These are phyloP conservation scores for Morella rubra DNA, from an alignment of 306 rosid genomes.

Conservation along the genomic window DNA sequence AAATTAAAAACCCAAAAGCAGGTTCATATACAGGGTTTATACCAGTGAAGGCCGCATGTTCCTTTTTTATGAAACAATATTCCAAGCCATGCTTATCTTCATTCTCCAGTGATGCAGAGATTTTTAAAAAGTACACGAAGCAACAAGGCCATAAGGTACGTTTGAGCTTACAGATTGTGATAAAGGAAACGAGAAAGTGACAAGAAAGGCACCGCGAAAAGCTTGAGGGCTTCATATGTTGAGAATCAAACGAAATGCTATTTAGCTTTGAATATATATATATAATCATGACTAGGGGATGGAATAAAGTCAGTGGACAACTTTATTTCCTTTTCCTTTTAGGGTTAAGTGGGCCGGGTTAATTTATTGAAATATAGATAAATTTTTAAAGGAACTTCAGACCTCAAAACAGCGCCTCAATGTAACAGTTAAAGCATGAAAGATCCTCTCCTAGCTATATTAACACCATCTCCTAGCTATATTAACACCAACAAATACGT, in stretches of 20 bases:
- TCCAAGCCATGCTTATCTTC: too few relatives aligned
- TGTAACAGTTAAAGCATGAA: slow-evolving; percentile 58
- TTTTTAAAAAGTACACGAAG: too few relatives aligned
- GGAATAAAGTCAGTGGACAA: slow-evolving; percentile 55
- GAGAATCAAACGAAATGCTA: slow-evolving; percentile 38
- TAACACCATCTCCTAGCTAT: too few relatives aligned
- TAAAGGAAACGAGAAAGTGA: slow-evolving; percentile 37
- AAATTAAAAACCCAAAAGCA: too few relatives aligned
- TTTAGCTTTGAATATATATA: slow-evolving; percentile 29
- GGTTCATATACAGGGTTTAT: too few relatives aligned
- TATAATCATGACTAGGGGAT: slow-evolving; percentile 32
- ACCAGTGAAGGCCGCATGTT: too few relatives aligned
- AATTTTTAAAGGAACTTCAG: slow-evolving; percentile 22
- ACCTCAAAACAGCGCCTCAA: slow-evolving; percentile 42
- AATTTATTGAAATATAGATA: too few relatives aligned
- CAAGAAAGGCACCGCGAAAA: slow-evolving; percentile 47
- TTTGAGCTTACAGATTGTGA: slow-evolving; percentile 4
- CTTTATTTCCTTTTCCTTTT: slow-evolving; percentile 33
- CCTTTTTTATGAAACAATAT: too few relatives aligned
- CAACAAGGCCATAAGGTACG: too few relatives aligned
- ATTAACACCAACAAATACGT: not conserved
- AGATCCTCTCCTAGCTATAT: not conserved
- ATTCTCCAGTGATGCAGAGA: too few relatives aligned
- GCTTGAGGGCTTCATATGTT: slow-evolving; percentile 28
- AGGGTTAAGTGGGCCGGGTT: too few relatives aligned